Evolutionary conservation across 306 rosid genomes (phyloP).

Genomic region (Quercus aquifolioides): DNA sequence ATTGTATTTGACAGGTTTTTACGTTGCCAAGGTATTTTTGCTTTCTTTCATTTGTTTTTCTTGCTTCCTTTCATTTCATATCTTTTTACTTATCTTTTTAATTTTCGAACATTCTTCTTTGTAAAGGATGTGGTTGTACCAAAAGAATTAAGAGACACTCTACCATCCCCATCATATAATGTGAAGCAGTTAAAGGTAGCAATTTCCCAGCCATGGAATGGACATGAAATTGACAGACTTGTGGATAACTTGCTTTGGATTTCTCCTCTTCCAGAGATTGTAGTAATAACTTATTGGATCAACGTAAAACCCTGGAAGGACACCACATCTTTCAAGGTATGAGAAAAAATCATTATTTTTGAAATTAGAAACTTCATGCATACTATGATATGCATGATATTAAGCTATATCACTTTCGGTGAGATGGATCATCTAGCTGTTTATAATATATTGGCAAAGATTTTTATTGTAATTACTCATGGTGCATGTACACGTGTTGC

Average conservation of each 20-base stretch:
- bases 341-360: background rate
- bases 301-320: too few species aligned
- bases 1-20: background rate
- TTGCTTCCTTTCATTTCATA: background rate
- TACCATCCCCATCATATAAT: conserved; percentile 5
- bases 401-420: too few species aligned
- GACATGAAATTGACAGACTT: background rate
- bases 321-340: background rate
- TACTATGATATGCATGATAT: too few species aligned
- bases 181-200: conserved; percentile 5
- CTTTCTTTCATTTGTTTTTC: background rate
- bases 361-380: too few species aligned
- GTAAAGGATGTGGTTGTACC: too few species aligned
- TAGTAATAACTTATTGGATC: background rate
- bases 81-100: background rate
- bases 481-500: too few species aligned
- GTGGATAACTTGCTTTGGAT: conserved; percentile 1
- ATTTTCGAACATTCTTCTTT: background rate
- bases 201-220: background rate
- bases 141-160: conserved; percentile 9
- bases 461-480: too few species aligned
- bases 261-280: conserved; percentile 1
- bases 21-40: background rate
- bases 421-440: too few species aligned
- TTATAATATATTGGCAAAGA: too few species aligned